These are phyloP conservation scores for Astrocystis sublimbata DNA, from an alignment of 495 filamentous ascomycete species.

Conservation along the genomic window DNA sequence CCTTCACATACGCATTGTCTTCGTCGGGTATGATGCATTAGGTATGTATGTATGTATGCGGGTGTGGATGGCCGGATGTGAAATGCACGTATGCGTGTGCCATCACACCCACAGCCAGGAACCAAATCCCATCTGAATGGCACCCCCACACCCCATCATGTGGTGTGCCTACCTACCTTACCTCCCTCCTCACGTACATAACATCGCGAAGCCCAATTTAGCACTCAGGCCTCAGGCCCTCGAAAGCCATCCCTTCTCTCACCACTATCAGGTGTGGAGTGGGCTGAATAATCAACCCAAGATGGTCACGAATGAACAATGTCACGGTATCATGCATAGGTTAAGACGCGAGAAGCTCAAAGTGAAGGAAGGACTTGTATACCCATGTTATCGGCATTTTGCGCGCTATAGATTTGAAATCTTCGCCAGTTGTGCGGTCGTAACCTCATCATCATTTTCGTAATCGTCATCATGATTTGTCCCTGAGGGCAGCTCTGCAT, in stretches of 20 bases:
- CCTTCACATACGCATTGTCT: constrained; percentile 1
- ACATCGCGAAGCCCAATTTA: neutral
- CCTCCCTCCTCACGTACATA: too few species aligned
- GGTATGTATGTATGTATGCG: constrained; percentile 11
- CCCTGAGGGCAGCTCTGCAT: constrained; percentile 20
- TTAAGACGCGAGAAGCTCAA: neutral
- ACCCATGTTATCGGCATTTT: constrained; percentile 6
- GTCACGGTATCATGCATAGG: neutral
- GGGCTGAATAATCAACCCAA: neutral
- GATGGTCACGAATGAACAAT: neutral
- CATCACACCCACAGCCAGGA: constrained; percentile 19
- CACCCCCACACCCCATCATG: constrained; percentile 19
- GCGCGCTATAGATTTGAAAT: constrained; percentile 12
- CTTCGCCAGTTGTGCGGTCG: constrained; percentile 17
- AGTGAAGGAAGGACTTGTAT: constrained; percentile 7
- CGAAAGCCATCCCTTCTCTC: neutral
- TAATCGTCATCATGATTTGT: constrained; percentile 19
- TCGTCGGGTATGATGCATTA: constrained; percentile 10
- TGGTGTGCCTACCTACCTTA: constrained; percentile 6
- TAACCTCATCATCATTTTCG: constrained; percentile 20
- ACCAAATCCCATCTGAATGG: constrained; percentile 18
- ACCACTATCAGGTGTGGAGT: neutral
- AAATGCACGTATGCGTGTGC: constrained; percentile 15
- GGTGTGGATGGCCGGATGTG: constrained; percentile 11
- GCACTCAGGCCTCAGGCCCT: neutral